Base-by-base conservation (phyloP, 495 filamentous ascomycete genomes). In the Neurospora sp. region DNA sequence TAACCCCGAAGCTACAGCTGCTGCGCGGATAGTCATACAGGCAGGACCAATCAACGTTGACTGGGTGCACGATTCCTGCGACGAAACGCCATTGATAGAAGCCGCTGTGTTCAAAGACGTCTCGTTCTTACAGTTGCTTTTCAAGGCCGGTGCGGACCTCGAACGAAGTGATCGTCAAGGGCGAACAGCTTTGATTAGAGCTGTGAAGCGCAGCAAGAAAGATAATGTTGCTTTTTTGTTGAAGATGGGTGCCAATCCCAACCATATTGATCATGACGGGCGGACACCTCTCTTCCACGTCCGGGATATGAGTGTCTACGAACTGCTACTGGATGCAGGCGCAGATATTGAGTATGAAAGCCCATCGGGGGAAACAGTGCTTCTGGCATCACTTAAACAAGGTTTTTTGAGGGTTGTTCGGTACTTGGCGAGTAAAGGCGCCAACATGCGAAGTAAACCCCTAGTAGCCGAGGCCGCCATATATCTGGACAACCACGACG, bases 191-290 rank as follows among this genome's bases (percentile, higher is more conserved):
- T 42, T 42, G 37, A 18, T 16, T 18, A 1, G 2, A 18, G 16
- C 42, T 3, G 42, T 8, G 42, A 1, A 0, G 6, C 0, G 0
- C 2, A 3, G 8, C 6, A 44, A 8, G 16, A 8, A n/a, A 18
- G 42, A 44, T n/a, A 44, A 7, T 44, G 42, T 44, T n/a, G 42
- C 1, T 8, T 8, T 44, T 44, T 44, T 44, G 42, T 3, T 44
- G 6, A 44, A 0, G 0, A 18, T n/a, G 16, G 16, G 42, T 44
- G 42, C 42, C 6, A 2, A 44, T 44, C 42, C 42, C 16, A 44
- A 44, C 1, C 16, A n/a, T 2, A 18, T 8, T 44, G 42, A n/a
- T 18, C 3, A 44, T 18, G 16, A n/a, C 2, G 42, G 42, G 16
- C 0, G 5, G 42, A 18, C 42, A n/a, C 16, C 42, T 44, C 42